A percentile compares a stretch with the other conserved stretches of the same genome.
Evolutionary conservation across 2,329 filamentous ascomycete genomes (phyloP).

Genomic region (Colletotrichum aenigma): DNA sequence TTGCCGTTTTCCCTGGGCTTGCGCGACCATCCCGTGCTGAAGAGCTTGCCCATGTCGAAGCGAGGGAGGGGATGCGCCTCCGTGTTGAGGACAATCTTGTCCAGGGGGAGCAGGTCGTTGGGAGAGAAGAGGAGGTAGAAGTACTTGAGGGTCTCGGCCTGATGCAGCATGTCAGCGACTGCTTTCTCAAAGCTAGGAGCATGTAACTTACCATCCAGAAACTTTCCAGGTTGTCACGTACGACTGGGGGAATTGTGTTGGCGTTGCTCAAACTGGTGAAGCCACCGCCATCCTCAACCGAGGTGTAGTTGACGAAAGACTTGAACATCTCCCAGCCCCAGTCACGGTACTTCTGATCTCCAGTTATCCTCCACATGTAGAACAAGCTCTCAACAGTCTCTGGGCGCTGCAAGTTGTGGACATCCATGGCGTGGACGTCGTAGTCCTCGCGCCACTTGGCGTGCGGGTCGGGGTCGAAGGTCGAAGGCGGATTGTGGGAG

Average conservation of each 20-base stretch:
- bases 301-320: conserved; percentile 84
- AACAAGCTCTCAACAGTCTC: conserved; percentile 97
- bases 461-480: conserved; percentile 55
- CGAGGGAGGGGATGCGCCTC: conserved; percentile 90
- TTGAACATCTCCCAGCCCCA: conserved; percentile 99
- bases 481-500: conserved; percentile 50
- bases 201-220: conserved; percentile 83
- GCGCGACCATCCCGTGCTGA: conserved; percentile 81
- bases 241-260: conserved; percentile 69
- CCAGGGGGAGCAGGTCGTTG: conserved; percentile 80
- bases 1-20: conserved; percentile 62
- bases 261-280: conserved; percentile 85
- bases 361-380: conserved; percentile 99
- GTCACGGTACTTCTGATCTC: conserved; percentile 84
- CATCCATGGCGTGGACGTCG: conserved; percentile 78
- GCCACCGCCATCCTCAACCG: conserved; percentile 76
- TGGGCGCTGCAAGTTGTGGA: conserved; percentile 91
- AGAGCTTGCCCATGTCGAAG: conserved; percentile 80
- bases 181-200: neutral
- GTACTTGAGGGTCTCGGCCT: conserved; percentile 97
- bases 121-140: conserved; percentile 94
- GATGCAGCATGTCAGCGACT: neutral
- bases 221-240: conserved; percentile 94
- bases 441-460: conserved; percentile 80
- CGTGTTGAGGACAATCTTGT: conserved; percentile 91